phyloP scores from a whole-genome alignment of 2,329 filamentous ascomycete species.

The Arthrobotrys pseudoclavata region DNA sequence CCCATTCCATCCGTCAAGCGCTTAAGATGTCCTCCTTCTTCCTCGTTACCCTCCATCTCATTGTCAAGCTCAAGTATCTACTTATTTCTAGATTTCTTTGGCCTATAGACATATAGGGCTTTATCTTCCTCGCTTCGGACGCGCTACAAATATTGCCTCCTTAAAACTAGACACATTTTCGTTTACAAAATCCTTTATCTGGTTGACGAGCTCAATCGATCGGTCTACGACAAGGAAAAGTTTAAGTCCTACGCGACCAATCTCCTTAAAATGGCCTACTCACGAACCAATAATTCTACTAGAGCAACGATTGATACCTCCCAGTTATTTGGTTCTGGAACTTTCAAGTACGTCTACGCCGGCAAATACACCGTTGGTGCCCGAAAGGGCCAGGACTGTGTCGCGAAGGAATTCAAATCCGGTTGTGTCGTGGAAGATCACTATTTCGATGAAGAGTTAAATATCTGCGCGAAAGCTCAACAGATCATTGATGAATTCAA shows the following conservation, averaged over 20 bases:
- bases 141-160: too few species aligned
- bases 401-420: constrained; percentile 67
- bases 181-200: too few species aligned
- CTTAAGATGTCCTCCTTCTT: too few species aligned
- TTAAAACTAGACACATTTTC: too few species aligned
- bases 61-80: too few species aligned
- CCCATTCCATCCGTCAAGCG: too few species aligned
- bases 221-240: not conserved
- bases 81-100: too few species aligned
- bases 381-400: constrained; percentile 65
- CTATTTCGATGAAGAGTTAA: constrained; percentile 67
- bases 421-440: constrained; percentile 65
- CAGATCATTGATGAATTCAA: constrained; percentile 66
- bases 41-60: too few species aligned
- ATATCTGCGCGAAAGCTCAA: constrained; percentile 65
- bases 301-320: not conserved
- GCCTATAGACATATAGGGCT: too few species aligned
- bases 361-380: constrained; percentile 64
- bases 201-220: too few species aligned
- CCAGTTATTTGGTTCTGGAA: constrained; percentile 13
- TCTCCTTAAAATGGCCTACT: constrained; percentile 17
- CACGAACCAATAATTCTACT: constrained; percentile 20
- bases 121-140: too few species aligned
- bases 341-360: constrained; percentile 47
- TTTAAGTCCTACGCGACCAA: not conserved